Evolutionary conservation across 108 stramenopile genomes (phyloP).

Genomic region (Skeletonema potamos): DNA sequence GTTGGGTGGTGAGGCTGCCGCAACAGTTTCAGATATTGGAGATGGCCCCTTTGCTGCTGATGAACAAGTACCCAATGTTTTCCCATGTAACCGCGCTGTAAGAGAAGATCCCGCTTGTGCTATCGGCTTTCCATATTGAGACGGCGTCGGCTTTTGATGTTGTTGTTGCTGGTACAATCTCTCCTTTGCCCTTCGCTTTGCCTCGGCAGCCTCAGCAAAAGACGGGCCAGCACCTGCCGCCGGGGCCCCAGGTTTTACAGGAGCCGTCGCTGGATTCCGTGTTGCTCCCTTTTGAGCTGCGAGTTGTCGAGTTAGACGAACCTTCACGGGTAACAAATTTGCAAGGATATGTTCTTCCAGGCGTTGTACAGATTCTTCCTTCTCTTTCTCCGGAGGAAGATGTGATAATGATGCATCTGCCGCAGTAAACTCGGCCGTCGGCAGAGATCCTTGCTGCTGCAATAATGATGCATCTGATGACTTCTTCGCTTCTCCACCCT

Average conservation of each 20-base stretch:
- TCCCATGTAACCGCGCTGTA: slow-evolving; percentile 64
- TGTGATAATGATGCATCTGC: slow-evolving; percentile 43
- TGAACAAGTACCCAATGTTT: slow-evolving; percentile 55
- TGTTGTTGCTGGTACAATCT: slow-evolving; percentile 42
- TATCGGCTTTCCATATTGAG: slow-evolving; percentile 67
- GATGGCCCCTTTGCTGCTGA: slow-evolving; percentile 2
- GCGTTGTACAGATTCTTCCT: slow-evolving; percentile 76
- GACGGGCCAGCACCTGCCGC: slow-evolving; percentile 45
- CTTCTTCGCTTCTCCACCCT: slow-evolving; percentile 18
- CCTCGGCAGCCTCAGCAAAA: slow-evolving; percentile 67
- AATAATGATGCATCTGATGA: slow-evolving; percentile 6
- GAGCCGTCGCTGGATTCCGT: slow-evolving; percentile 75
- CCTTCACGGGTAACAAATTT: slow-evolving; percentile 84
- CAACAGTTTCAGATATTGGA: slow-evolving; percentile 1
- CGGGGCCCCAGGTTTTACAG: slow-evolving; percentile 39
- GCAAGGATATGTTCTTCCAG: slow-evolving; percentile 86
- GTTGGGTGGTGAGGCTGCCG: slow-evolving; percentile 4
- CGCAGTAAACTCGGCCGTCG: slow-evolving; percentile 32
- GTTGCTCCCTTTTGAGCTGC: slow-evolving; percentile 86
- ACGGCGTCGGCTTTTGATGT: slow-evolving; percentile 1
- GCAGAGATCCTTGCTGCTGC: slow-evolving; percentile 10
- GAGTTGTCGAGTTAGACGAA: slow-evolving; percentile 74
- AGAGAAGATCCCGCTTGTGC: slow-evolving; percentile 55
- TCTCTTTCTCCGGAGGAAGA: slow-evolving; percentile 60
- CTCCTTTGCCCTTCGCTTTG: slow-evolving; percentile 56